A percentile compares a stretch with the other conserved stretches of the same genome.
These are phyloP conservation scores for Cryphonectria radicalis DNA, from an alignment of 2,329 filamentous ascomycete genomes.

Conservation along the genomic window DNA sequence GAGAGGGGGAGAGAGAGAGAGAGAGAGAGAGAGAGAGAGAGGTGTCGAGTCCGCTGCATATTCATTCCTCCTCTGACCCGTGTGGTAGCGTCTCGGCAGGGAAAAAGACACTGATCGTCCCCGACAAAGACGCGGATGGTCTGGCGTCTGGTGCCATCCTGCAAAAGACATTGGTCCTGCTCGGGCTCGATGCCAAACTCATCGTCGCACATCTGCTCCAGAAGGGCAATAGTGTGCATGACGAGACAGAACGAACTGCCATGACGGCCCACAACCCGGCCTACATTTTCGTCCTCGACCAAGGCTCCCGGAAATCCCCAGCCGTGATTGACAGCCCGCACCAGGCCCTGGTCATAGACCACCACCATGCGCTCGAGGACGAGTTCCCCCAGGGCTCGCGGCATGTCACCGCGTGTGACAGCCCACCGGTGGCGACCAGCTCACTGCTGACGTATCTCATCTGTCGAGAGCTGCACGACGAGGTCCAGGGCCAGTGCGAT, in stretches of 20 bases:
- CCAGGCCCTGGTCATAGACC: conserved; percentile 65
- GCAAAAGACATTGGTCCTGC: conserved; percentile 59
- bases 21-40: neutral
- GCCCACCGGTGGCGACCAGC: conserved; percentile 67
- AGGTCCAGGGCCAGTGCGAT: conserved; percentile 53
- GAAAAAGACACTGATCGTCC: conserved; percentile 62
- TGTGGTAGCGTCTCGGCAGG: conserved; percentile 51
- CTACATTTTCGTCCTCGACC: conserved; percentile 68
- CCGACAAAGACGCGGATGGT: conserved; percentile 72
- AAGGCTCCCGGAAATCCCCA: conserved; percentile 61
- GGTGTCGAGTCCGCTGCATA: neutral
- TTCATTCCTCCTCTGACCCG: neutral
- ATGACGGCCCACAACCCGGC: conserved; percentile 56
- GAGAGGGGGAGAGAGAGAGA: neutral
- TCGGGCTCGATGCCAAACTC: conserved; percentile 57
- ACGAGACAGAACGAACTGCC: conserved; percentile 52
- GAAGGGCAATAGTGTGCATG: conserved; percentile 64
- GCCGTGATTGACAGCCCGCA: conserved; percentile 56
- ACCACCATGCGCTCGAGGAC: conserved; percentile 59
- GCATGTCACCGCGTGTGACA: conserved; percentile 66
- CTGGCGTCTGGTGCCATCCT: conserved; percentile 67
- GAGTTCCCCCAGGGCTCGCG: conserved; percentile 60
- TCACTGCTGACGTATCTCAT: conserved; percentile 68
- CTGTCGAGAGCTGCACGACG: conserved; percentile 59
- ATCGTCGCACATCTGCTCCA: conserved; percentile 63